These are phyloP conservation scores for Steccherinum ochraceum DNA, from an alignment of 768 basidiomycete species.

Conservation along the genomic window DNA sequence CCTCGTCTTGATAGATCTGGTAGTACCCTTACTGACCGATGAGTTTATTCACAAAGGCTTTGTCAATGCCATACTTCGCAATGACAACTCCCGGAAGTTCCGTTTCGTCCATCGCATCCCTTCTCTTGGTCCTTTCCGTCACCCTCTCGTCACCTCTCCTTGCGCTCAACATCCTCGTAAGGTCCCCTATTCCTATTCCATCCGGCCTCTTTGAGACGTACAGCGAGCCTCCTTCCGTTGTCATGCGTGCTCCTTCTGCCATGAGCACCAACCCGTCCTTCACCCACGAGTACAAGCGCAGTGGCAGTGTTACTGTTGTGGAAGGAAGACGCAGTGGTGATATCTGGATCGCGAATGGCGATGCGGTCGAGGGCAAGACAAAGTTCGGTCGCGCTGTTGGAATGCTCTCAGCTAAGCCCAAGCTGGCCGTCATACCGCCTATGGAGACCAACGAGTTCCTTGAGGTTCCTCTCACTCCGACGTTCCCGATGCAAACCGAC, in stretches of 20 bases:
- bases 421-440: constrained; percentile 59
- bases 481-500: constrained; percentile 54
- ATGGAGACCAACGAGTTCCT: constrained; percentile 31
- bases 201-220: constrained; percentile 55
- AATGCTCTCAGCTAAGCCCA: constrained; percentile 59
- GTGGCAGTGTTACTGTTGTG: constrained; percentile 56
- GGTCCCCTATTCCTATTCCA: constrained; percentile 61
- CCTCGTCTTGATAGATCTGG: not conserved
- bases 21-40: not conserved
- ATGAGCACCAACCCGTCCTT: constrained; percentile 33
- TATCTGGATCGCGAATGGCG: constrained; percentile 69
- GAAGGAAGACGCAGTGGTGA: constrained; percentile 69
- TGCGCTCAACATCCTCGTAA: constrained; percentile 53
- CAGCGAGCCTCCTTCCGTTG: constrained; percentile 33
- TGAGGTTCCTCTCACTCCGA: constrained; percentile 38
- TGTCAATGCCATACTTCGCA: constrained; percentile 59
- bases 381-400: constrained; percentile 56
- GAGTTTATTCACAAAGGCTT: constrained; percentile 30
- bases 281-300: constrained; percentile 57
- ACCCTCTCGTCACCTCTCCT: constrained; percentile 64
- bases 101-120: constrained; percentile 31
- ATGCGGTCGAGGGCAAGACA: constrained; percentile 60
- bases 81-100: constrained; percentile 34
- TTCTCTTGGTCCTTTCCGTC: constrained; percentile 56
- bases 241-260: constrained; percentile 39